Percentiles rank a stretch among this genome's conserved stretches.
phyloP scores from a whole-genome alignment of 257 asterid genomes.

The Buddleja alternifolia region DNA sequence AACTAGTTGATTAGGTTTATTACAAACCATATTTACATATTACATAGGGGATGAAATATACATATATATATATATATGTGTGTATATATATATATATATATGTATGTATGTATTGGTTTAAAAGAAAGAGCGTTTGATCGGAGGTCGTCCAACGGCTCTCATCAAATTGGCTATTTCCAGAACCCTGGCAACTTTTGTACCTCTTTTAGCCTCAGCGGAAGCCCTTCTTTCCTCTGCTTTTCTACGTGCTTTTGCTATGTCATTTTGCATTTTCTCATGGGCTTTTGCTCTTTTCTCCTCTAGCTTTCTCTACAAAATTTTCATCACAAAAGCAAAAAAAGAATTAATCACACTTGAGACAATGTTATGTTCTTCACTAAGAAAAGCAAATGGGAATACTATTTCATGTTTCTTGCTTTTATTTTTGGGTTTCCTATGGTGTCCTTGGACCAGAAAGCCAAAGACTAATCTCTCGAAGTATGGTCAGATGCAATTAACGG shows the following conservation, averaged over 20 bases:
- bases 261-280: conserved; percentile 87
- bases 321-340: neutral
- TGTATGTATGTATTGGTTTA: conserved; percentile 11
- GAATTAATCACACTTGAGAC: neutral
- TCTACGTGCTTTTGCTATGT: conserved; percentile 82
- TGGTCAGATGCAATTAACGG: too few relatives aligned
- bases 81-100: too few relatives aligned
- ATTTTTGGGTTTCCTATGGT: too few relatives aligned
- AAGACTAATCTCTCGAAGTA: too few relatives aligned
- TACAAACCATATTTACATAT: conserved; percentile 34
- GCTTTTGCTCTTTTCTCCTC: conserved; percentile 94
- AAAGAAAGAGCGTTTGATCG: conserved; percentile 83
- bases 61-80: too few relatives aligned
- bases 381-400: too few relatives aligned
- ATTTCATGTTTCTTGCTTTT: too few relatives aligned
- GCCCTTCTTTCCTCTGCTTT: conserved; percentile 96
- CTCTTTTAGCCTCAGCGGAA: conserved; percentile 88
- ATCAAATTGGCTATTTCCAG: conserved; percentile 76
- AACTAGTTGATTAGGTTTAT: neutral
- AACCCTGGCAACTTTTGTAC: conserved; percentile 85
- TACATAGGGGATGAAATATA: neutral
- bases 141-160: conserved; percentile 92
- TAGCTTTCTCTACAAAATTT: conserved; percentile 66
- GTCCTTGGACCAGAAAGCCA: too few relatives aligned
- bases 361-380: too few relatives aligned